Evolutionary conservation across 2,329 filamentous ascomycete species (phyloP).

Genomic region (Sporothrix curviconia): DNA sequence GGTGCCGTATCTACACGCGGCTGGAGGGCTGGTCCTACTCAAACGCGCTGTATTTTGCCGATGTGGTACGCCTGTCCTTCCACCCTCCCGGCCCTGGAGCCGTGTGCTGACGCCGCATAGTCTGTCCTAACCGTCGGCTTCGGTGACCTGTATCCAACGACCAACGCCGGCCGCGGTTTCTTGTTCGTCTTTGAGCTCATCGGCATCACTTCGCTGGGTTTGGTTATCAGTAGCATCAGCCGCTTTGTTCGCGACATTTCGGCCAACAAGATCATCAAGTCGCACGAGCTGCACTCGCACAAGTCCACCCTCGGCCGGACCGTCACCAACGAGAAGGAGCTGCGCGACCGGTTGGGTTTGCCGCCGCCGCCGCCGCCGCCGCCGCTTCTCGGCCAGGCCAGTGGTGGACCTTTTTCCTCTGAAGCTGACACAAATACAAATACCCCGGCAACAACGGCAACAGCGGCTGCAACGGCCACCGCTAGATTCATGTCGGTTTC

Average conservation of each 20-base stretch:
- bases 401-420: too few relatives aligned
- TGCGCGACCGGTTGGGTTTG: slow-evolving; percentile 33
- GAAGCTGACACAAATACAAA: too few relatives aligned
- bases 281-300: slow-evolving; percentile 50
- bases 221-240: slow-evolving; percentile 60
- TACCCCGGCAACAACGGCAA: not conserved
- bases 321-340: slow-evolving; percentile 44
- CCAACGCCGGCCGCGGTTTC: slow-evolving; percentile 48
- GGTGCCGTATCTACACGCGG: slow-evolving; percentile 55
- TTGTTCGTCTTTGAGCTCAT: slow-evolving; percentile 62
- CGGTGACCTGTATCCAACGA: slow-evolving; percentile 53
- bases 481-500: not conserved
- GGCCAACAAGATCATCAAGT: slow-evolving; percentile 54
- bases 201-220: slow-evolving; percentile 62
- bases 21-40: slow-evolving; percentile 53
- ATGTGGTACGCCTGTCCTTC: slow-evolving; percentile 41
- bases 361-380: too few relatives aligned
- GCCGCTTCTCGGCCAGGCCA: too few relatives aligned
- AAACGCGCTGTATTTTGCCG: slow-evolving; percentile 55
- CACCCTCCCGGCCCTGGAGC: not conserved
- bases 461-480: not conserved
- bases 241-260: slow-evolving; percentile 54
- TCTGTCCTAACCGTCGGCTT: slow-evolving; percentile 54
- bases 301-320: slow-evolving; percentile 47
- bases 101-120: not conserved